Evolutionary conservation across 768 basidiomycete genomes (phyloP).

Genomic region (Leccinum ochraceum): DNA sequence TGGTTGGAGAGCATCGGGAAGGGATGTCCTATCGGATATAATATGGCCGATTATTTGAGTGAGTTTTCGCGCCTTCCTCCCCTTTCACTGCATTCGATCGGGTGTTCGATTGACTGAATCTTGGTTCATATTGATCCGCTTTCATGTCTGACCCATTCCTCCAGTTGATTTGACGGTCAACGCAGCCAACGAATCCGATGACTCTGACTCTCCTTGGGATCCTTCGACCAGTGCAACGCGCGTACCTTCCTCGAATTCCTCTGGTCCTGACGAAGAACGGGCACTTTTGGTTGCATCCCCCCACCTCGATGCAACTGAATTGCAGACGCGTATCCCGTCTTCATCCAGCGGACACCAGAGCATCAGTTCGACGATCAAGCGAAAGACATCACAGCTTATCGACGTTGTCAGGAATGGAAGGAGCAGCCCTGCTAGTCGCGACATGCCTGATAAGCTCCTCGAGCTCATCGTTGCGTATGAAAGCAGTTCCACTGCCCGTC

Average conservation of each 20-base stretch:
- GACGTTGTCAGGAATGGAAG: constrained; percentile 50
- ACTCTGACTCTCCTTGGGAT: constrained; percentile 33
- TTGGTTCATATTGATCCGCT: neutral
- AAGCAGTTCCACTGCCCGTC: constrained; percentile 61
- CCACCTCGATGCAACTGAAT: constrained; percentile 50
- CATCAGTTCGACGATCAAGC: constrained; percentile 56
- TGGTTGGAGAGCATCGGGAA: constrained; percentile 81
- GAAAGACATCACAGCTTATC: constrained; percentile 73
- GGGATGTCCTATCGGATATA: constrained; percentile 91
- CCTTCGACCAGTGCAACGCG: constrained; percentile 25
- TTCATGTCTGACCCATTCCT: constrained; percentile 8
- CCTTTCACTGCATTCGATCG: neutral
- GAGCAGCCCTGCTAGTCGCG: constrained; percentile 32
- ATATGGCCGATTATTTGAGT: constrained; percentile 97
- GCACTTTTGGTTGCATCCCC: constrained; percentile 46
- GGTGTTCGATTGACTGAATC: neutral
- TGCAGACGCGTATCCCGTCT: constrained; percentile 40
- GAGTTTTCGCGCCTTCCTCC: constrained; percentile 31
- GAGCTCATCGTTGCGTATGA: constrained; percentile 74
- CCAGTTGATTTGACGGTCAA: constrained; percentile 76
- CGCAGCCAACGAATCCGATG: constrained; percentile 42
- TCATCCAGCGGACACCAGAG: constrained; percentile 39
- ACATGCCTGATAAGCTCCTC: constrained; percentile 59
- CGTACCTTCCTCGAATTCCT: constrained; percentile 42
- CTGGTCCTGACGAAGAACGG: constrained; percentile 68